A percentile compares a stretch with the other conserved stretches of the same genome.
These are phyloP conservation scores for Lactarius sp. DNA, from an alignment of 768 basidiomycete genomes.

Conservation along the genomic window DNA sequence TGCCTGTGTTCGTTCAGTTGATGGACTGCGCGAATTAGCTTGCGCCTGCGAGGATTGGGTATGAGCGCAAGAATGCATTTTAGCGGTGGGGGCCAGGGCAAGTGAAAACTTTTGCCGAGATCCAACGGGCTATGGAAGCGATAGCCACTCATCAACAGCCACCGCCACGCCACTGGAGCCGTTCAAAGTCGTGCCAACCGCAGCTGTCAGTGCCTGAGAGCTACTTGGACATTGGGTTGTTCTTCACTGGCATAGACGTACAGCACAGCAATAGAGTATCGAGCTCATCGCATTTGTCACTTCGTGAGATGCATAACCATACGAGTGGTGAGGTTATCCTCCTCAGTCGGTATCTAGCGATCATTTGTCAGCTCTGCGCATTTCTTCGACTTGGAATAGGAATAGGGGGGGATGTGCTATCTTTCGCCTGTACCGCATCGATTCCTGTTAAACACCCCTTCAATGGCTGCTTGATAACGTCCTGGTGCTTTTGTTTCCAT, in stretches of 20 bases:
- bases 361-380: no score
- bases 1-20: neutral
- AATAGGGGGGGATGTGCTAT: no score
- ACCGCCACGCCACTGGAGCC: neutral
- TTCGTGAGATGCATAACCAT: no score
- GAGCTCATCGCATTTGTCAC: neutral
- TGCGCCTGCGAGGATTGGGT: constrained; percentile 63
- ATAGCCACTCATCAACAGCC: neutral
- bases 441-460: no score
- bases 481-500: no score
- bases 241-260: neutral
- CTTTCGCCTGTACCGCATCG: no score
- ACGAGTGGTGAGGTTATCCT: neutral
- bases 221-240: neutral
- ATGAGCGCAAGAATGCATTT: constrained; percentile 44
- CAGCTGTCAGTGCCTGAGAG: constrained; percentile 3
- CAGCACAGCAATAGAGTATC: neutral
- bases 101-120: constrained; percentile 27
- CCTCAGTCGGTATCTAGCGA: no score
- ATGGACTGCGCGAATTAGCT: constrained; percentile 40
- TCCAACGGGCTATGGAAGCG: constrained; percentile 26
- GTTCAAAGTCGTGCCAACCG: neutral
- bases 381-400: no score
- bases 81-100: constrained; percentile 57
- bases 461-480: no score